These are phyloP conservation scores for Lichtheimia ornata DNA, from an alignment of 371 early-diverging fungal genomes.

Conservation along the genomic window DNA sequence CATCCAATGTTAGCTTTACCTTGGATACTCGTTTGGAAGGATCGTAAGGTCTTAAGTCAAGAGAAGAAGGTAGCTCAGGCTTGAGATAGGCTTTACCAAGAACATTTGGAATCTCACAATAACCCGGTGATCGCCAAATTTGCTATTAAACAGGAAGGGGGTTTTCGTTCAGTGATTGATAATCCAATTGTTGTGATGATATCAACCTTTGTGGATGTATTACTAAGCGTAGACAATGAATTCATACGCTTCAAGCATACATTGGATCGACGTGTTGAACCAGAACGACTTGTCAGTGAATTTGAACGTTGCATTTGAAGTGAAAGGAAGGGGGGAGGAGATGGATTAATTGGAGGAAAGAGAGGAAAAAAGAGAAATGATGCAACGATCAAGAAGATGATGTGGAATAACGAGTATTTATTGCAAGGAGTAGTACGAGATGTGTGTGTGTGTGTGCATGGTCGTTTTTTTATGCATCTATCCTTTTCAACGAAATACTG, in stretches of 20 bases:
- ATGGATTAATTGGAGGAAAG: slow-evolving; percentile 10
- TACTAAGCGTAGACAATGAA: slow-evolving; percentile 1
- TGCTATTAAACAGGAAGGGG: slow-evolving; percentile 9
- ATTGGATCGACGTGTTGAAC: slow-evolving; percentile 19
- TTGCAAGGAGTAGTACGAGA: background rate
- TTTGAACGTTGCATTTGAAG: slow-evolving; percentile 40
- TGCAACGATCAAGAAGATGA: slow-evolving; percentile 4
- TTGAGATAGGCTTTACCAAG: slow-evolving; percentile 44
- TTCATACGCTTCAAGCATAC: slow-evolving; percentile 14
- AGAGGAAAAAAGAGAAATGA: slow-evolving; percentile 5
- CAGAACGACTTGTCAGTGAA: slow-evolving; percentile 11
- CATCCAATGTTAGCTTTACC: slow-evolving; percentile 15
- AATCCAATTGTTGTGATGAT: background rate
- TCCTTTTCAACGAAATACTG: background rate
- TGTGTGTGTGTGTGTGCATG: background rate
- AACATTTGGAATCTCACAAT: slow-evolving; percentile 48
- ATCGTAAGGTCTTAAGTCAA: slow-evolving; percentile 34
- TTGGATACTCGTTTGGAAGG: slow-evolving; percentile 36
- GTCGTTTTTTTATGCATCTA: background rate
- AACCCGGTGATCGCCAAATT: slow-evolving; percentile 45
- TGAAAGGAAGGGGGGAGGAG: slow-evolving; percentile 21
- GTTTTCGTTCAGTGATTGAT: background rate
- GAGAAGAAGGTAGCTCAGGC: slow-evolving; percentile 13
- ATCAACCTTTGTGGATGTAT: background rate
- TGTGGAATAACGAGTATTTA: background rate